phyloP scores from a whole-genome alignment of 176 grass and related monocot species.

The Puccinellia tenuiflora region DNA sequence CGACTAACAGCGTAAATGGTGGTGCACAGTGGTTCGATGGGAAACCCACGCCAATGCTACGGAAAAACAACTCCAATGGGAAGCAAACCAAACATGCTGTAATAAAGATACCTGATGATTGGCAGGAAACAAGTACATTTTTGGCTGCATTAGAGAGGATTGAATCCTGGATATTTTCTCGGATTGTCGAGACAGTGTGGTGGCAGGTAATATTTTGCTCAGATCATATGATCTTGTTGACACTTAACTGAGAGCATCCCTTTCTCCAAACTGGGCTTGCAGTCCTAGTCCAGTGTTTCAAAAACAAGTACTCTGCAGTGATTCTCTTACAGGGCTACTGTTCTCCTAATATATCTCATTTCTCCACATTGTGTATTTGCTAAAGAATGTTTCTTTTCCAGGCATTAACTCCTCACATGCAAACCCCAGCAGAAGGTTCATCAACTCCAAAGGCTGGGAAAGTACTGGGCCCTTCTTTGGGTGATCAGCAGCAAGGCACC shows the following conservation, averaged over 20 bases:
- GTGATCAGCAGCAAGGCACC: conserved; percentile 65
- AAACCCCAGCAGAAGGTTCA: conserved; percentile 49
- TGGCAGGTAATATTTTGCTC: conserved; percentile 75
- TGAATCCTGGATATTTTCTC: conserved; percentile 94
- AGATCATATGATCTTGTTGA: not conserved
- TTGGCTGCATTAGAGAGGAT: conserved; percentile 74
- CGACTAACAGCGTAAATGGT: conserved; percentile 28
- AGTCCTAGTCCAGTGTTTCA: not conserved
- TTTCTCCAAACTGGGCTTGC: conserved; percentile 14
- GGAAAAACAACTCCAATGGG: conserved; percentile 41
- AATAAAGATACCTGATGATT: conserved; percentile 45
- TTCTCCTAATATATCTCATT: conserved; percentile 1
- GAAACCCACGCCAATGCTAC: conserved; percentile 35
- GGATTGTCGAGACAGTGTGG: conserved; percentile 85
- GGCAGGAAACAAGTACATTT: conserved; percentile 68
- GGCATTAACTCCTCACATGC: conserved; percentile 84
- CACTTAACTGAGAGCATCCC: conserved; percentile 11
- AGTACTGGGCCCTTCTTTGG: conserved; percentile 58
- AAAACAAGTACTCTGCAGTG: not conserved
- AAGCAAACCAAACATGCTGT: conserved; percentile 39
- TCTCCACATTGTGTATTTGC: conserved; percentile 1
- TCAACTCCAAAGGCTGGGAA: conserved; percentile 49
- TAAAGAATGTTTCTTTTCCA: conserved; percentile 43
- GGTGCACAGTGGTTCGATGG: conserved; percentile 42
- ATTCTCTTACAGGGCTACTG: not conserved